phyloP scores from a whole-genome alignment of 148 eudicot genomes.

The Spergularia marina region DNA sequence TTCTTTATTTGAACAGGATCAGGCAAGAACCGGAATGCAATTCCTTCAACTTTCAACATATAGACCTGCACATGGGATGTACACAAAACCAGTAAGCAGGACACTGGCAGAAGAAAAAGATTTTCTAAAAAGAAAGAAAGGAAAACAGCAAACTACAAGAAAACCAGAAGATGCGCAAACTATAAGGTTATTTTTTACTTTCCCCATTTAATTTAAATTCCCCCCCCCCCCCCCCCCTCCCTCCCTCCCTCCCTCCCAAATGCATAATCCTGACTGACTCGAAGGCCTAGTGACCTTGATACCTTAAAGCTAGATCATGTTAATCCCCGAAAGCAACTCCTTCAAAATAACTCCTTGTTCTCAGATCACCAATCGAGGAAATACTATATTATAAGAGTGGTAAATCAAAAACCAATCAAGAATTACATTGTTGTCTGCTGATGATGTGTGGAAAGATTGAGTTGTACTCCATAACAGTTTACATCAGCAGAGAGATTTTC shows the following conservation, averaged over 20 bases:
- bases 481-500: no score
- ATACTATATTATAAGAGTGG: no score
- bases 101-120: background rate
- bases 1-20: slow-evolving; percentile 96
- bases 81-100: background rate
- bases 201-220: background rate
- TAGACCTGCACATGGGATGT: slow-evolving; percentile 55
- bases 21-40: slow-evolving; percentile 95
- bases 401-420: no score
- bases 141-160: background rate
- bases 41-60: slow-evolving; percentile 89
- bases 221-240: no score
- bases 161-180: background rate
- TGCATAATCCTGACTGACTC: background rate
- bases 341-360: background rate
- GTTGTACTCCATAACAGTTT: no score
- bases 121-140: background rate
- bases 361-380: background rate
- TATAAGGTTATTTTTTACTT: background rate
- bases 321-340: background rate
- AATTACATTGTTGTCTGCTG: no score
- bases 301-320: background rate
- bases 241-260: background rate
- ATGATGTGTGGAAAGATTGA: no score
- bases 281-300: background rate